phyloP scores from a whole-genome alignment of 306 rosid species.

The Alnus rubra region DNA sequence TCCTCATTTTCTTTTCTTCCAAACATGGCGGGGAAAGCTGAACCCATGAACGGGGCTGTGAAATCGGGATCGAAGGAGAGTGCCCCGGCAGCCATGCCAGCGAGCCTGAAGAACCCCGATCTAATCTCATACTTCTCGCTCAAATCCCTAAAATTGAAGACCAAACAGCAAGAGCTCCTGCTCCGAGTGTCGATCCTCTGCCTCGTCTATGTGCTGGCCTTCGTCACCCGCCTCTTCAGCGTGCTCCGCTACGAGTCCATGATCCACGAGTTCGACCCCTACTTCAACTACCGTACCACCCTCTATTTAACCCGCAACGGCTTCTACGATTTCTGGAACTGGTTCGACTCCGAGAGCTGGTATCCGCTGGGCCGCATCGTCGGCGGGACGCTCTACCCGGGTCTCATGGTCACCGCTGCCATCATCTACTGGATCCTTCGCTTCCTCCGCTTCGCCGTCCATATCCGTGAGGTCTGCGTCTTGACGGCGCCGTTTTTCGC shows the following conservation, averaged over 20 bases:
- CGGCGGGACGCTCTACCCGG: constrained; percentile 96
- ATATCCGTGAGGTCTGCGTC: constrained; percentile 96
- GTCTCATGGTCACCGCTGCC: constrained; percentile 96
- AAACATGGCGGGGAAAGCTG: constrained; percentile 47
- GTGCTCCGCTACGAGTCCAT: constrained; percentile 96
- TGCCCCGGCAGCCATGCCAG: constrained; percentile 16
- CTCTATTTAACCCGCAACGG: constrained; percentile 75
- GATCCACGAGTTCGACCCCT: constrained; percentile 99
- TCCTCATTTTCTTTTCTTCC: not conserved
- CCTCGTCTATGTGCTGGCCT: constrained; percentile 82
- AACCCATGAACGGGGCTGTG: constrained; percentile 29
- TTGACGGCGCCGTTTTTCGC: constrained; percentile 95
- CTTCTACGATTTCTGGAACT: constrained; percentile 96
- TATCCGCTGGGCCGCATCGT: constrained; percentile 91
- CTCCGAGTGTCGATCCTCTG: constrained; percentile 70
- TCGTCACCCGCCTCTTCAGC: constrained; percentile 91
- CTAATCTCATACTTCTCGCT: constrained; percentile 36
- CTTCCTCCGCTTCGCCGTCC: constrained; percentile 72
- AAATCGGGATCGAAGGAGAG: constrained; percentile 33
- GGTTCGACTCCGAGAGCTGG: constrained; percentile 99
- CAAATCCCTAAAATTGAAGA: constrained; percentile 75
- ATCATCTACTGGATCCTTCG: constrained; percentile 62
- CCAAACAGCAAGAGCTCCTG: constrained; percentile 94
- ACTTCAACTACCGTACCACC: constrained; percentile 95
- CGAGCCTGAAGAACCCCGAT: constrained; percentile 41